These are phyloP conservation scores for Elsinoe arachidis DNA, from an alignment of 2,329 filamentous ascomycete genomes.

Conservation along the genomic window DNA sequence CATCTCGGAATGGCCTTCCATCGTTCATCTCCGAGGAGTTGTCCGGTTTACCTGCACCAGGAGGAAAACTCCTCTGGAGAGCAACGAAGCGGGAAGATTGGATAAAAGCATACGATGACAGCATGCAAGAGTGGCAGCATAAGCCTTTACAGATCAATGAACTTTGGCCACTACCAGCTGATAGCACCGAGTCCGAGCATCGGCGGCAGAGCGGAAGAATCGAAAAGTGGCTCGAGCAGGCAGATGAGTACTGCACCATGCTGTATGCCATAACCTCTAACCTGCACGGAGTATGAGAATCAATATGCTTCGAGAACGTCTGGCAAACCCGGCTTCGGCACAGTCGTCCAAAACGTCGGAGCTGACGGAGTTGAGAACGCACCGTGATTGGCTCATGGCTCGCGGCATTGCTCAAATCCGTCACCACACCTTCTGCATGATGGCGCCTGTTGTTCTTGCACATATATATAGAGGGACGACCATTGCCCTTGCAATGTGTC, in stretches of 20 bases:
- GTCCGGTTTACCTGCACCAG: constrained; percentile 32
- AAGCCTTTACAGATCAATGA: constrained; percentile 1
- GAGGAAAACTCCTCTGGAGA: background rate
- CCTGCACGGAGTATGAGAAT: background rate
- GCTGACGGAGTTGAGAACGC: background rate
- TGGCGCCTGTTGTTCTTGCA: background rate
- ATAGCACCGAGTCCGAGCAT: constrained; percentile 18
- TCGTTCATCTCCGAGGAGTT: constrained; percentile 45
- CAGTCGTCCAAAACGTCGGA: background rate
- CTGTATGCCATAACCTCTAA: constrained; percentile 38
- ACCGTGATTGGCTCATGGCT: background rate
- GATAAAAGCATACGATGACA: background rate
- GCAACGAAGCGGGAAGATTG: background rate
- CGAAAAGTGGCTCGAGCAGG: constrained; percentile 41
- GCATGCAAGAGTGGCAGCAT: background rate
- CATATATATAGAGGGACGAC: background rate
- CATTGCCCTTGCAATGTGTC: background rate
- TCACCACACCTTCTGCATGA: background rate
- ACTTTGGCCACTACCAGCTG: constrained; percentile 1
- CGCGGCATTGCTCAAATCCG: background rate
- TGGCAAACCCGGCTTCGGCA: too few relatives aligned
- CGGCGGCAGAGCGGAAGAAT: constrained; percentile 28
- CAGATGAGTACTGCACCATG: constrained; percentile 49
- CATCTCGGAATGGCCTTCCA: constrained; percentile 35
- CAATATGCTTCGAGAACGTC: background rate